Evolutionary conservation across 345 rosid species (phyloP), one percentile per base, ranked within the genome.

Genomic region (Kernera saxatilis): DNA sequence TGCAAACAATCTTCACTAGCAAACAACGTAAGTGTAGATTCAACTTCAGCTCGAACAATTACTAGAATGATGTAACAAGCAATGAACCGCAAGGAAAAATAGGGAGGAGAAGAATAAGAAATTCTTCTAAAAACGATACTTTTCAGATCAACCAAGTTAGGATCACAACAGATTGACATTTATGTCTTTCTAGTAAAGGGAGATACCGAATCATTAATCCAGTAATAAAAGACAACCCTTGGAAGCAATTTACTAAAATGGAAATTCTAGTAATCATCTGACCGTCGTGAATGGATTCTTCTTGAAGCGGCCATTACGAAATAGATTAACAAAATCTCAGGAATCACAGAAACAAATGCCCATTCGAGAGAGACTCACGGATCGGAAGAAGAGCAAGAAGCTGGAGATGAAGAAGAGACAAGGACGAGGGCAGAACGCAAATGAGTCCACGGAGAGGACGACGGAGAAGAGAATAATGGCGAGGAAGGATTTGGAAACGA

Each of bases 401-500:
- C 86, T 7, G 96, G 94, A 36, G 98, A 86, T 26, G 98, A 88
- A 69, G 92, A 88, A 74, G 84, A 77, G 71, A 85, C 92, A 62
- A 93, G 74, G 71, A 87, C 84, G 23, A 91, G 82, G 35, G 88
- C 94, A 73, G 97, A 91, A 65, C 98, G 98, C 87, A 93, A 79
- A 67, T 87, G 92, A 79, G 82, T 69, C 98, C 98, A 93, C 41
- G 96, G 85, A 25, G 92, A 86, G 0, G 85, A 84, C 0, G 86
- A 71, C 2, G 87, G 81, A 3, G 83, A 74, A 26, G 90, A 67
- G n/a, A 87, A 82, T 17, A 90, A 78, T 44, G 92, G 82, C 45
- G 96, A 89, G 11, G 95, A 75, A 15, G 86, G 79, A 68, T 81
- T 86, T 45, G 85, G 76, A 53, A 88, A 78, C 39, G 93, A 80